Base-by-base conservation (phyloP, 768 basidiomycete species). In the Tylopilus sp. region DNA sequence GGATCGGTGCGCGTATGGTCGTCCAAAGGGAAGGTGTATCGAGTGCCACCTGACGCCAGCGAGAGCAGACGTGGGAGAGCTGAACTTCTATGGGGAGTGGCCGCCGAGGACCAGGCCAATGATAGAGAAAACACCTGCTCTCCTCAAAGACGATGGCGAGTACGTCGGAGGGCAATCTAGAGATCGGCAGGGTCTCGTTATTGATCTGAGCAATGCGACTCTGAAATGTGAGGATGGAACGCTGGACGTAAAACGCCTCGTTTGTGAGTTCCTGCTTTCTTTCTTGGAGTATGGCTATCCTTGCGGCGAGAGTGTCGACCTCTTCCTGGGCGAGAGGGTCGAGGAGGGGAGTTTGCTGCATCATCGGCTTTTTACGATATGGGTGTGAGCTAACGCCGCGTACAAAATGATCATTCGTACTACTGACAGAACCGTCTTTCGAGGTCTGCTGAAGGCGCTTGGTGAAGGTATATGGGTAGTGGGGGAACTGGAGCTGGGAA, bases 1-100 rank as follows among this genome's bases (percentile, higher is more conserved):
- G 62, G 30, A 68, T 62, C n/a, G 65, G 62, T 28, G 68, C 55
- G 44, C 65, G 65, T 46, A 71, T 69, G 30, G 62, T 53, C 10
- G 68, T 66, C 72, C 69, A 72, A n/a, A 73, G 53, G 22, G 68
- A 66, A 6, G 72, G 72, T 10, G 63, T 58, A 43, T 50, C 53
- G 38, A 73, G 64, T 18, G 73, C 66, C 4, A 72, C 62, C 44
- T 61, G 58, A 21, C 71, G 69, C 73, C 73, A 73, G 39, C 61
- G 59, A 28, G 59, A 49, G 31, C 64, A 65, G n/a, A 73, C 69
- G 40, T 68, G 66, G 31, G 73, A 69, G 42, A 73, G 64, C 53
- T 69, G 67, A 7, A 68, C 66, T 57, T 68, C 67, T 47, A 57
- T 47, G 26, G 68, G 69, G 35, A 70, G 60, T 17, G 67, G 68